Evolutionary conservation across 2,329 filamentous ascomycete species (phyloP).

Genomic region (Diaporthe humulicola): DNA sequence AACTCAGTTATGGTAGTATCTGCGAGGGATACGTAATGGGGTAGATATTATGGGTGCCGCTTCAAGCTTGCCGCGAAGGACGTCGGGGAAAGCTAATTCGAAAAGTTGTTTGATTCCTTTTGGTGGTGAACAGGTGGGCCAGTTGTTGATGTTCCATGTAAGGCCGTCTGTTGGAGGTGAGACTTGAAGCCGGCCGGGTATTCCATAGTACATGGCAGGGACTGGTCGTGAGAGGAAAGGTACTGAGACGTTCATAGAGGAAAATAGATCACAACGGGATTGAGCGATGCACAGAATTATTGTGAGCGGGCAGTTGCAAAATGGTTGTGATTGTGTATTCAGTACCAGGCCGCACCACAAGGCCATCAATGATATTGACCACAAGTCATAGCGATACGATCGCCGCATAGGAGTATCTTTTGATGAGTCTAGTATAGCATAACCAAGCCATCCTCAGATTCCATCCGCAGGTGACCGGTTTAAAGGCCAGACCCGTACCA

Average conservation of each 20-base stretch:
- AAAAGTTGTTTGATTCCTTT: too few species aligned
- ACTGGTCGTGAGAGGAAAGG: background rate
- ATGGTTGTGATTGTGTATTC: background rate
- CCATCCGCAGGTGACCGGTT: background rate
- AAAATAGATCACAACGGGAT: background rate
- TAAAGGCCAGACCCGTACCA: background rate
- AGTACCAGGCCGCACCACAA: background rate
- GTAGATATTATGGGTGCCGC: background rate
- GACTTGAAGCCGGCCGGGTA: background rate
- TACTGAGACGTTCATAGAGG: background rate
- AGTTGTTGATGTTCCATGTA: too few species aligned
- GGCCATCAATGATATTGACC: background rate
- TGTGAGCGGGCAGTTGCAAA: background rate
- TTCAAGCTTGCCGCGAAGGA: background rate
- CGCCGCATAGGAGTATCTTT: background rate
- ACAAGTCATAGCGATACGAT: background rate
- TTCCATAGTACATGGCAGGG: background rate
- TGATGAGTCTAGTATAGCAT: background rate
- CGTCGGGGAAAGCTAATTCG: background rate
- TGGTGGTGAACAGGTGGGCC: background rate
- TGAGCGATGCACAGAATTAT: too few species aligned
- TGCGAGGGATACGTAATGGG: background rate
- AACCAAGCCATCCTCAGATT: background rate
- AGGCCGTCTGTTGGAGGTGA: too few species aligned
- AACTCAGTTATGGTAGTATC: background rate